Evolutionary conservation across 116 monocot genomes (phyloP).

Genomic region (Phalaenopsis hybrid): DNA sequence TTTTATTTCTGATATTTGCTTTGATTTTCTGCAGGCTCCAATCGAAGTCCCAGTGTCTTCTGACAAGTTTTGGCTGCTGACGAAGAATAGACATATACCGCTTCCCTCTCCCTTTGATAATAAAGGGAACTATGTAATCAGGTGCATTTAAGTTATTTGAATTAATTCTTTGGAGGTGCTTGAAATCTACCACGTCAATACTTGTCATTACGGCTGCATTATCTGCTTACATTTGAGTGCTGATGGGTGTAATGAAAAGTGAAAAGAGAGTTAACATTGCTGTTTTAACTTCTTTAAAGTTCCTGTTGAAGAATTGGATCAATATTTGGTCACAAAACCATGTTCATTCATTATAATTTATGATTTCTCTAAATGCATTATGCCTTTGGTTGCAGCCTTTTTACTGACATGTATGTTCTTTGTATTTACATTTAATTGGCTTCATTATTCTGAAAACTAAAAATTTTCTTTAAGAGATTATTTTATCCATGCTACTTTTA

Average conservation of each 20-base stretch:
- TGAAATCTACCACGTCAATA: not conserved
- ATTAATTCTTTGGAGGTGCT: not conserved
- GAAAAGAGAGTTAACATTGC: not conserved
- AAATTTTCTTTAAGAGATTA: not conserved
- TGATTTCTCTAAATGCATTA: not conserved
- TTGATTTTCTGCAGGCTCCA: slow-evolving; percentile 50
- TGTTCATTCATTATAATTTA: not conserved
- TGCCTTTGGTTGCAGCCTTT: not conserved
- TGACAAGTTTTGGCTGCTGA: slow-evolving; percentile 89
- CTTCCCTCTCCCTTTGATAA: slow-evolving; percentile 91
- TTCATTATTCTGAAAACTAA: not conserved
- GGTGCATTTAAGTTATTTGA: slow-evolving; percentile 20
- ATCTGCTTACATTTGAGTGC: slow-evolving; percentile 1
- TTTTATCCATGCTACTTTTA: not conserved
- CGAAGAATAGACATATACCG: slow-evolving; percentile 42
- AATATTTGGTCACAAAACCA: not conserved
- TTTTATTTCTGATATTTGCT: slow-evolving; percentile 5
- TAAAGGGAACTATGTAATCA: slow-evolving; percentile 88
- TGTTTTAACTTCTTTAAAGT: not conserved
- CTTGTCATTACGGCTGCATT: not conserved
- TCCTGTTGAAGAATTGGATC: not conserved
- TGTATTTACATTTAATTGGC: not conserved
- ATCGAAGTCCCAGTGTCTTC: slow-evolving; percentile 74
- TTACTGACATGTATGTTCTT: not conserved
- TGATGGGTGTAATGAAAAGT: not conserved